These are phyloP conservation scores for Paspalum notatum DNA, from an alignment of 176 grass and related monocot species.

Conservation along the genomic window DNA sequence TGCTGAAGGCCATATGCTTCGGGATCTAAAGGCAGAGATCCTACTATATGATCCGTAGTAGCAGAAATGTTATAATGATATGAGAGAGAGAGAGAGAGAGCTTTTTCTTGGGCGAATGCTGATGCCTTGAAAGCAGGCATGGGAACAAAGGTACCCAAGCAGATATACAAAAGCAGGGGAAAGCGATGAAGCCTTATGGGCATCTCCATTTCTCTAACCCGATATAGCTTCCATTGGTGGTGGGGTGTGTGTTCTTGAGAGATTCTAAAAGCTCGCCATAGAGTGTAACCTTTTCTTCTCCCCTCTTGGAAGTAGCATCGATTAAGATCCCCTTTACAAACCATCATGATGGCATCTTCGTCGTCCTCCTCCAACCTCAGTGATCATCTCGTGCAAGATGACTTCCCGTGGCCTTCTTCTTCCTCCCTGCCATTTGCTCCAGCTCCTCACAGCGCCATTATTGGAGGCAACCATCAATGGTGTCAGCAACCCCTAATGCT, in stretches of 20 bases:
- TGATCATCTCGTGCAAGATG: slow-evolving; percentile 52
- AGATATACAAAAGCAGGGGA: slow-evolving; percentile 48
- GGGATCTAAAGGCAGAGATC: slow-evolving; percentile 45
- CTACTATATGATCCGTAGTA: slow-evolving; percentile 43
- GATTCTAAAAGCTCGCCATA: slow-evolving; percentile 46
- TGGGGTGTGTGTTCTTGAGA: slow-evolving; percentile 43
- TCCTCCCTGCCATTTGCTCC: slow-evolving; percentile 39
- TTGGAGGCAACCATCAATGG: slow-evolving; percentile 48
- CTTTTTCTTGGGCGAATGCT: slow-evolving; percentile 3
- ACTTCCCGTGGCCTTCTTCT: slow-evolving; percentile 45
- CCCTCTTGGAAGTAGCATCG: slow-evolving; percentile 50
- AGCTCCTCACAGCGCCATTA: slow-evolving; percentile 18
- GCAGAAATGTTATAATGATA: slow-evolving; percentile 45
- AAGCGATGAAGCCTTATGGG: slow-evolving; percentile 46
- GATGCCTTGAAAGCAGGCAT: slow-evolving; percentile 39
- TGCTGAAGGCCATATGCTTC: slow-evolving; percentile 27
- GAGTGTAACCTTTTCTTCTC: slow-evolving; percentile 32
- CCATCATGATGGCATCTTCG: slow-evolving; percentile 59
- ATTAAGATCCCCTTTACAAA: slow-evolving; percentile 55
- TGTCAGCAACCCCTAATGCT: slow-evolving; percentile 31
- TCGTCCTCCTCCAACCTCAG: slow-evolving; percentile 53
- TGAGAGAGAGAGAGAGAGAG: slow-evolving; percentile 22
- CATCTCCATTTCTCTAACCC: slow-evolving; percentile 54
- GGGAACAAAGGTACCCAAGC: slow-evolving; percentile 43
- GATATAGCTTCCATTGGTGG: slow-evolving; percentile 43